Evolutionary conservation across 352 stramenopile species (phyloP), one percentile per base, ranked within the genome.

Genomic region (Pythium apleroticum): DNA sequence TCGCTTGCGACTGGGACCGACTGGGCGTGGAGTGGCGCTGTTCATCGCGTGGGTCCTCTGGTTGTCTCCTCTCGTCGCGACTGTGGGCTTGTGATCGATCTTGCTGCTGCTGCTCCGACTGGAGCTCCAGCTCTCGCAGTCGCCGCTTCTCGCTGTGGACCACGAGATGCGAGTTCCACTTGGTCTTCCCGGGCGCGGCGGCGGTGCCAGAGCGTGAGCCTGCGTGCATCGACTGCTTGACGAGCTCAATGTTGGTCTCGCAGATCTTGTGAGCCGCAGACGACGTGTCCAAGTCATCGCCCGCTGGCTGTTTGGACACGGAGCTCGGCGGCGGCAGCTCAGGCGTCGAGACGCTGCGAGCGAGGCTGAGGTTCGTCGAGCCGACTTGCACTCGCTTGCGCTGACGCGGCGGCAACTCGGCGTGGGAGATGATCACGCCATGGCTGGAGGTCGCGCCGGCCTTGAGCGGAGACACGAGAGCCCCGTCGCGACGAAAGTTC

Each of bases 331-430:
- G 12, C 15, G 63, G 58, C 11, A 71, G 25, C 20, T 66, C 57
- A 2, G 61, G 48, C 9, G 68, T 57, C 0, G 73, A 74, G 22
- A 57, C 49, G 55, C 63, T 74, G 39, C 79, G 82, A 1, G 60
- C 58, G 35, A 41, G 11, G 35, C 35, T 50, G 27, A 91, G 60
- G 56, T 94, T 94, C 0, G 83, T 94, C 6, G 73, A 64, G 4
- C 85, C 86, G n/a, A 94, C 81, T 59, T 91, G 86, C n/a, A 93
- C 48, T 9, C 86, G 73, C 55, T 89, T 89, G 60, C 78, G 73
- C 48, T 88, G 75, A 17, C 77, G 78, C 22, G 71, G 71, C 48
- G 79, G 81, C 52, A 88, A 68, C 25, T 90, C 76, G 15, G 71
- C 52, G 35, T 82, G 72, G 33, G 77, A 86, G 25, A 80, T 65